Conservation (phyloP, 768 basidiomycete genomes). For the Suillus sp. region DNA sequence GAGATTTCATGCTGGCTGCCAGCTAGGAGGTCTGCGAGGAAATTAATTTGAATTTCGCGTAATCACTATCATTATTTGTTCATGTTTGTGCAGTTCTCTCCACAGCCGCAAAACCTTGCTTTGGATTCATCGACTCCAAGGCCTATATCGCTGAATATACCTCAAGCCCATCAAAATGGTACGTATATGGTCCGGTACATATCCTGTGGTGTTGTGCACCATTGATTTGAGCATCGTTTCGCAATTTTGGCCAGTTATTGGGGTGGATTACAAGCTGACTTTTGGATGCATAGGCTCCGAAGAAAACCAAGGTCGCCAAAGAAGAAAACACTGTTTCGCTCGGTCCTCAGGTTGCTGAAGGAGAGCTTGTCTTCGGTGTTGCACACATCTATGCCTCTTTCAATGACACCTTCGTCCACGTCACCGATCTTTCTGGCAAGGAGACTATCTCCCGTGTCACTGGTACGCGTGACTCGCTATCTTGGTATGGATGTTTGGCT, state of each 20-base stretch:
- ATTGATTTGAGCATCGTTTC: slow-evolving; percentile 5
- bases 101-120: slow-evolving; percentile 11
- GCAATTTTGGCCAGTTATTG: slow-evolving; percentile 7
- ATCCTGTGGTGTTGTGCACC: background rate
- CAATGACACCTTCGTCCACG: slow-evolving; percentile 99
- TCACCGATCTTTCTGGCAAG: slow-evolving; percentile 98
- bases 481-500: background rate
- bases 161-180: slow-evolving; percentile 41
- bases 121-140: slow-evolving; percentile 23
- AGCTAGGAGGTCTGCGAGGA: background rate
- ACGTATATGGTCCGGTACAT: slow-evolving; percentile 21
- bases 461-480: slow-evolving; percentile 51
- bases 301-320: slow-evolving; percentile 75
- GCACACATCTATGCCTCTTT: slow-evolving; percentile 99
- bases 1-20: background rate
- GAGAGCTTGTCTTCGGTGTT: slow-evolving; percentile 96
- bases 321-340: slow-evolving; percentile 87
- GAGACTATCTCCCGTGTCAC: slow-evolving; percentile 99
- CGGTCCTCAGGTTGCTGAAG: slow-evolving; percentile 94
- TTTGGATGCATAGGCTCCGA: slow-evolving; percentile 75
- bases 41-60: background rate
- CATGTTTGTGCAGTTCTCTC: background rate
- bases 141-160: slow-evolving; percentile 23
- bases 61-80: slow-evolving; percentile 4
- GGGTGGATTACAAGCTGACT: slow-evolving; percentile 57